phyloP scores from a whole-genome alignment of 2,329 filamentous ascomycete genomes.

The Ophiostoma sp. region DNA sequence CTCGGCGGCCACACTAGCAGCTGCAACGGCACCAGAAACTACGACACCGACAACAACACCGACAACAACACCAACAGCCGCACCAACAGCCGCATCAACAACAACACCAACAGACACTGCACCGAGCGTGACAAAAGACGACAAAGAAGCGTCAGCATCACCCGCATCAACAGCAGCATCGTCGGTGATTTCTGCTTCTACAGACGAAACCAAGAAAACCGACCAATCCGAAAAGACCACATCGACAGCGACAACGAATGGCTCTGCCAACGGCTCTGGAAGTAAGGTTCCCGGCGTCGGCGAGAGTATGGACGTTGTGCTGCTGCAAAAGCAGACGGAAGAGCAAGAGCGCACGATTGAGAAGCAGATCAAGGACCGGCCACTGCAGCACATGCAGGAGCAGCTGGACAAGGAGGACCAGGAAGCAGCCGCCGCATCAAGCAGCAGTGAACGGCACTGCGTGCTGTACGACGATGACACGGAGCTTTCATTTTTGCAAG shows the following conservation, averaged over 20 bases:
- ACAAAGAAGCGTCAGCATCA: conserved; percentile 9
- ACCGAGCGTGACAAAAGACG: conserved; percentile 14
- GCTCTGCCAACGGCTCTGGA: conserved; percentile 13
- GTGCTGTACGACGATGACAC: conserved; percentile 81
- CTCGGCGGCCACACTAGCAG: not conserved
- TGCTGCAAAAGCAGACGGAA: conserved; percentile 69
- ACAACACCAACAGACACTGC: not conserved
- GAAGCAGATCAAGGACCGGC: conserved; percentile 82
- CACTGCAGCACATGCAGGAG: conserved; percentile 86
- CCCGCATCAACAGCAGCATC: conserved; percentile 1
- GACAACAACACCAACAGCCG: not conserved
- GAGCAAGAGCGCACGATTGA: conserved; percentile 84
- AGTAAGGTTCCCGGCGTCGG: conserved; percentile 50
- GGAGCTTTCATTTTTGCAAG: conserved; percentile 71
- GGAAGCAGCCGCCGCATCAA: conserved; percentile 32
- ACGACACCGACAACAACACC: not conserved
- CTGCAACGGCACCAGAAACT: conserved; percentile 13
- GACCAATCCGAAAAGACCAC: conserved; percentile 5
- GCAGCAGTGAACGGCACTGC: conserved; percentile 53
- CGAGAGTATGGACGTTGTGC: conserved; percentile 59
- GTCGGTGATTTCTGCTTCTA: not conserved
- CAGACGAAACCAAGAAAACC: not conserved
- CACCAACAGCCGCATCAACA: not conserved
- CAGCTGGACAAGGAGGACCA: conserved; percentile 81
- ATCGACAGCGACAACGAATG: conserved; percentile 2